These are phyloP conservation scores for Trichoderma erinaceum DNA, from an alignment of 495 filamentous ascomycete species.

Conservation along the genomic window DNA sequence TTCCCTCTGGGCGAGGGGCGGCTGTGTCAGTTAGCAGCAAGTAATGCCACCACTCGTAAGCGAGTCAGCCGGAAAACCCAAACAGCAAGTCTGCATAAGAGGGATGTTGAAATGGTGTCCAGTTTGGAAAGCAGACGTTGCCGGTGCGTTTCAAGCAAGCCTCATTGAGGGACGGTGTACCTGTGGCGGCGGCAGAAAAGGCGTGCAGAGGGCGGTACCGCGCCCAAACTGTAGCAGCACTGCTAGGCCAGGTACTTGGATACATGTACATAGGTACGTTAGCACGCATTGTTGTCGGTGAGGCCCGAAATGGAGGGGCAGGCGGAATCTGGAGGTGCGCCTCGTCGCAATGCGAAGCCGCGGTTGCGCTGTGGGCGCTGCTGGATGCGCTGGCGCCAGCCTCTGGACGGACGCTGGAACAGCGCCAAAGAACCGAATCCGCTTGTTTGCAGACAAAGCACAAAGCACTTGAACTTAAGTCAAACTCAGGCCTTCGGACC, in stretches of 20 bases:
- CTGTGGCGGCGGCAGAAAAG: not conserved
- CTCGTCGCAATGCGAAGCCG: not conserved
- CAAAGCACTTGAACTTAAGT: not conserved
- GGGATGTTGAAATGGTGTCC: not conserved
- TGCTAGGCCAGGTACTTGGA: not conserved
- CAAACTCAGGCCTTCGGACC: no score
- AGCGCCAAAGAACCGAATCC: not conserved
- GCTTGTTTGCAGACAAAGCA: not conserved
- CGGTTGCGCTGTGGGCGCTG: not conserved
- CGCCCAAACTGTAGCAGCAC: not conserved
- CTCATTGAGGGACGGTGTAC: not conserved
- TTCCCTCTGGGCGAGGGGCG: not conserved
- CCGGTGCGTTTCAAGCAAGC: not conserved
- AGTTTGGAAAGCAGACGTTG: not conserved
- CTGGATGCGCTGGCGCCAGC: not conserved
- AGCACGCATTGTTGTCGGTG: not conserved
- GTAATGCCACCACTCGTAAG: not conserved
- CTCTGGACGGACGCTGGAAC: not conserved
- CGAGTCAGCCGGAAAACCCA: not conserved
- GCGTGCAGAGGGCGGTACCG: not conserved
- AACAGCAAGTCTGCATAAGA: not conserved
- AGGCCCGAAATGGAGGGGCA: conserved; percentile 5
- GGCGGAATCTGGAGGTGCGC: not conserved
- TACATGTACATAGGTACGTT: no score
- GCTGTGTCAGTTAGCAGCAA: not conserved